A percentile compares a stretch with the other conserved stretches of the same genome.
phyloP scores from a whole-genome alignment of 306 rosid species.

The Cercis canadensis region DNA sequence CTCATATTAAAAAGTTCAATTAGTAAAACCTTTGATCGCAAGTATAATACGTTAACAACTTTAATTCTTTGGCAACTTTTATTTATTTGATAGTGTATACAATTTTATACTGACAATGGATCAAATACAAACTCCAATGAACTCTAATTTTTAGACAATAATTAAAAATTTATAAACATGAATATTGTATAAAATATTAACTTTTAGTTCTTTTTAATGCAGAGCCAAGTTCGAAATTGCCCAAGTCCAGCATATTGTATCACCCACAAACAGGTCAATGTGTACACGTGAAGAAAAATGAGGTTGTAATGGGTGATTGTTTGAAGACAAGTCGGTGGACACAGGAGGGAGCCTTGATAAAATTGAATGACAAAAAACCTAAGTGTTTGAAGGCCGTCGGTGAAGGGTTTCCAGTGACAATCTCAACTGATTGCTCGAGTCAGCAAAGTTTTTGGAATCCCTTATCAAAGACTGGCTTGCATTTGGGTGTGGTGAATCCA shows the following conservation, averaged over 20 bases:
- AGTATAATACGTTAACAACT: too few relatives aligned
- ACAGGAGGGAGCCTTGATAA: slow-evolving; percentile 11
- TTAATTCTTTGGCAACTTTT: too few relatives aligned
- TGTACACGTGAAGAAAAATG: background rate
- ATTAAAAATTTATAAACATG: too few relatives aligned
- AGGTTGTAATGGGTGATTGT: slow-evolving; percentile 26
- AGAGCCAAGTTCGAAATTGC: slow-evolving; percentile 37
- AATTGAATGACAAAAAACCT: background rate
- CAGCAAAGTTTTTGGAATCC: slow-evolving; percentile 34
- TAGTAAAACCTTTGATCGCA: too few relatives aligned
- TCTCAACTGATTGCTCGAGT: slow-evolving; percentile 23
- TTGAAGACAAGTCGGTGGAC: slow-evolving; percentile 25
- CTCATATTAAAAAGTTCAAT: too few relatives aligned
- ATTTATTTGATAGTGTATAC: too few relatives aligned
- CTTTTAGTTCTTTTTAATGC: too few relatives aligned
- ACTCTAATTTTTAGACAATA: too few relatives aligned
- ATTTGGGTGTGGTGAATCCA: slow-evolving; percentile 25
- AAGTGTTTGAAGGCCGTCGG: slow-evolving; percentile 33
- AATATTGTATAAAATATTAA: too few relatives aligned
- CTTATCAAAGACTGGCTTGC: slow-evolving; percentile 28
- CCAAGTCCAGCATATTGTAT: slow-evolving; percentile 12
- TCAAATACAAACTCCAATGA: too few relatives aligned
- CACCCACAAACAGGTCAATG: slow-evolving; percentile 35
- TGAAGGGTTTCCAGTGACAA: slow-evolving; percentile 8
- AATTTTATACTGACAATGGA: too few relatives aligned